A percentile compares a stretch with the other conserved stretches of the same genome.
Conservation (phyloP, 306 rosid species). For the Trifolium subterraneum region DNA sequence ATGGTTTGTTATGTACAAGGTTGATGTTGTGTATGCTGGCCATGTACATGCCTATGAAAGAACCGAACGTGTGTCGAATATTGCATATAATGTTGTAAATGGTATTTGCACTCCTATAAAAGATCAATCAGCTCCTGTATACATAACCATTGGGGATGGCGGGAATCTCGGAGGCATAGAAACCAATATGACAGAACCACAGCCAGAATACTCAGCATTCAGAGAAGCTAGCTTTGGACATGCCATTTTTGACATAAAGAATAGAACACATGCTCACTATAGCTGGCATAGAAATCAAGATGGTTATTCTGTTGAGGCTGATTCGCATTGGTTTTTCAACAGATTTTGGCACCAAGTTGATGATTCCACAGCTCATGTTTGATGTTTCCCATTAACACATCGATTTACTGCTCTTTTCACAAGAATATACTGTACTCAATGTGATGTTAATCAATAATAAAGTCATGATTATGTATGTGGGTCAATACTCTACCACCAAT, state of each 20-base stretch:
- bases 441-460: constrained; percentile 45
- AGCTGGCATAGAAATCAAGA: constrained; percentile 85
- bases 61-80: constrained; percentile 74
- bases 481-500: background rate
- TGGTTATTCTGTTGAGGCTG: constrained; percentile 74
- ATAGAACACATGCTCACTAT: constrained; percentile 81
- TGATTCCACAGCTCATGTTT: constrained; percentile 50
- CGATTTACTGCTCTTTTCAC: background rate
- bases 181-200: constrained; percentile 81
- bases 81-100: constrained; percentile 69
- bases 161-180: constrained; percentile 88
- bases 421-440: constrained; percentile 22
- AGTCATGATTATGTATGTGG: constrained; percentile 1
- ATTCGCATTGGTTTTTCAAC: constrained; percentile 70
- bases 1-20: constrained; percentile 76
- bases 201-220: constrained; percentile 78
- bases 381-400: background rate
- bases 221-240: constrained; percentile 92
- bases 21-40: constrained; percentile 84
- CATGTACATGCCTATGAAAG: constrained; percentile 97
- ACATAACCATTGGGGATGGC: constrained; percentile 90
- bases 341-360: constrained; percentile 66
- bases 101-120: constrained; percentile 71
- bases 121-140: constrained; percentile 83
- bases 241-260: constrained; percentile 75